Evolutionary conservation across 2,329 filamentous ascomycete species (phyloP).

Genomic region (Chalara sp.): DNA sequence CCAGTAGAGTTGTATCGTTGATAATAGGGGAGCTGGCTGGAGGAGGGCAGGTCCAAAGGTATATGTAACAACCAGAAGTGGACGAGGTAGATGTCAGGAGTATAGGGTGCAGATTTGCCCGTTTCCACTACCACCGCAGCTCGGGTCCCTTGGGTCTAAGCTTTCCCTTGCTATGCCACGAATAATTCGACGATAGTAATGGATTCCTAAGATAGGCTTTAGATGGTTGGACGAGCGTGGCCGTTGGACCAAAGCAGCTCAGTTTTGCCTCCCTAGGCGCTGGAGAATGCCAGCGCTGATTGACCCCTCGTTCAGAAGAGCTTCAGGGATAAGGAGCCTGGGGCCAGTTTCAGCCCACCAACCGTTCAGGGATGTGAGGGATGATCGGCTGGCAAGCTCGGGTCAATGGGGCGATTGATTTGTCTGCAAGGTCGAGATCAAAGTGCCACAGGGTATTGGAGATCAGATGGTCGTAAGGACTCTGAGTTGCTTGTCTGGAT

Average conservation of each 20-base stretch:
- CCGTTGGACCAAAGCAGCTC: too few relatives aligned
- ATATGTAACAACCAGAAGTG: neutral
- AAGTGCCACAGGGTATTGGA: neutral
- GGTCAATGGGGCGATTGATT: neutral
- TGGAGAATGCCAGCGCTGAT: neutral
- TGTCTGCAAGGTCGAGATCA: neutral
- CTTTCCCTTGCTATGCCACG: neutral
- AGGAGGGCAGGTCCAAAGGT: neutral
- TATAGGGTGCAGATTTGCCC: neutral
- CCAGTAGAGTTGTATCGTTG: neutral
- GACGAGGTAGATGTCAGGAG: neutral
- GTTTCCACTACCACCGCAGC: neutral
- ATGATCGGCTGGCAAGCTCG: too few relatives aligned
- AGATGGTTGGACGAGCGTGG: neutral
- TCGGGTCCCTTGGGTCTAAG: neutral
- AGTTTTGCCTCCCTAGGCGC: neutral
- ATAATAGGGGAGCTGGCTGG: neutral
- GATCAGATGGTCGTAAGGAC: neutral
- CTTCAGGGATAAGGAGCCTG: neutral
- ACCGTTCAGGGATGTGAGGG: neutral
- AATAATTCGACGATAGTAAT: neutral
- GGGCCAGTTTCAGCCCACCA: neutral
- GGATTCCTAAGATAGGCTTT: neutral
- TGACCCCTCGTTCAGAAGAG: neutral
- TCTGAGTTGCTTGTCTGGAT: neutral